phyloP scores from a whole-genome alignment of 169 alveolate species.

The Cryptosporidium sp. region DNA sequence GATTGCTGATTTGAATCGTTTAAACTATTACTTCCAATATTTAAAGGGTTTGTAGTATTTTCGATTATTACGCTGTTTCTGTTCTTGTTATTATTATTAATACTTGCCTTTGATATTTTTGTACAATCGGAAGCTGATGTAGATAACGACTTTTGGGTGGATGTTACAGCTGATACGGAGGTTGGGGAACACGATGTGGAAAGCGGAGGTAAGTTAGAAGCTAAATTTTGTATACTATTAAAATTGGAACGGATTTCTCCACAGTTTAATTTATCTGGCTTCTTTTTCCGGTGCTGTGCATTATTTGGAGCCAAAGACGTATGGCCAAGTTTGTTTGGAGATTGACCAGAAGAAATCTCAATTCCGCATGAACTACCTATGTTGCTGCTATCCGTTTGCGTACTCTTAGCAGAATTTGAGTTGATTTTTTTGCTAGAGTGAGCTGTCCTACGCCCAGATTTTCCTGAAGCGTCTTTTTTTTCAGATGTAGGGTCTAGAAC shows the following conservation, averaged over 20 bases:
- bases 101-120: neutral
- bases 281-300: slow-evolving; percentile 7
- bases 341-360: neutral
- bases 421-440: slow-evolving; percentile 17
- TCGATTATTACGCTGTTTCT: neutral
- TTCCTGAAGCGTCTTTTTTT: slow-evolving; percentile 10
- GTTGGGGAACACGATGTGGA: neutral
- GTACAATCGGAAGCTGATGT: neutral
- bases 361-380: neutral
- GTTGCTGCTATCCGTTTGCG: neutral
- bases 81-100: neutral
- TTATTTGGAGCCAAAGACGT: neutral
- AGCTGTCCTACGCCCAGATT: slow-evolving; percentile 20
- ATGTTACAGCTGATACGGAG: neutral
- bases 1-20: neutral
- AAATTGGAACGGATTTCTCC: slow-evolving; percentile 8
- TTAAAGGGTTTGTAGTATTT: neutral
- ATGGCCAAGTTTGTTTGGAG: neutral
- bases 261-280: neutral
- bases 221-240: neutral
- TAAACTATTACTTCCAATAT: neutral
- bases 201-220: neutral
- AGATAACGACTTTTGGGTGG: neutral
- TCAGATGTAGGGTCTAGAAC: slow-evolving; percentile 17
- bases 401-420: neutral